phyloP scores from a whole-genome alignment of 345 rosid species.

The Heritiera littoralis region DNA sequence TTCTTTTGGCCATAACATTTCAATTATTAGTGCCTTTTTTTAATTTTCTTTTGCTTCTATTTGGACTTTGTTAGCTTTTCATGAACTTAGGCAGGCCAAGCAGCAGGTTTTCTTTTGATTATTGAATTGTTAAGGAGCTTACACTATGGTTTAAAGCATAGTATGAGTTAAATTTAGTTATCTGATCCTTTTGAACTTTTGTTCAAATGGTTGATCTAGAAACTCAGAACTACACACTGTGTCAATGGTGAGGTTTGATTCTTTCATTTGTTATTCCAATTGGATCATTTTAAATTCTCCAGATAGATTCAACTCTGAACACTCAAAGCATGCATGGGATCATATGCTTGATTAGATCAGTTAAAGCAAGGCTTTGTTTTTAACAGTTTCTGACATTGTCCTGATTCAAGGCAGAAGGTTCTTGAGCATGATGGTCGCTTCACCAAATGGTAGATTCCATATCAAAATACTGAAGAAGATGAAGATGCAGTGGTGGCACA shows the following conservation, averaged over 20 bases:
- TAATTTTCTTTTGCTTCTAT: background rate
- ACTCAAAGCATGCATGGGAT: background rate
- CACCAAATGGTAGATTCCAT: background rate
- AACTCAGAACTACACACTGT: background rate
- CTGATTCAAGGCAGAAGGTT: background rate
- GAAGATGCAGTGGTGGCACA: background rate
- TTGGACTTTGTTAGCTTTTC: background rate
- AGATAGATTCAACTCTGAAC: background rate
- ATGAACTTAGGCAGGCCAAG: slow-evolving; percentile 8
- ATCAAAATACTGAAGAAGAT: background rate
- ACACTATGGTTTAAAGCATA: background rate
- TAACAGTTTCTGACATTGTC: background rate
- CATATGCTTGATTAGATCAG: background rate
- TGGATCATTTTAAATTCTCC: background rate
- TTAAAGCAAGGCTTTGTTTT: background rate
- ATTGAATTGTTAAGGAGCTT: background rate
- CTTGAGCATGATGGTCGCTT: background rate
- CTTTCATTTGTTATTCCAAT: background rate
- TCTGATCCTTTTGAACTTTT: too few relatives aligned
- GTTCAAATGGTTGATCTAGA: background rate
- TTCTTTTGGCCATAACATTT: background rate
- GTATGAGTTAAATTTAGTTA: background rate
- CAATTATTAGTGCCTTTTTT: background rate
- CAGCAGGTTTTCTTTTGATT: background rate
- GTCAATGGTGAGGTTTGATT: background rate